Evolutionary conservation across 495 filamentous ascomycete species (phyloP).

Genomic region (Tuber brumale): DNA sequence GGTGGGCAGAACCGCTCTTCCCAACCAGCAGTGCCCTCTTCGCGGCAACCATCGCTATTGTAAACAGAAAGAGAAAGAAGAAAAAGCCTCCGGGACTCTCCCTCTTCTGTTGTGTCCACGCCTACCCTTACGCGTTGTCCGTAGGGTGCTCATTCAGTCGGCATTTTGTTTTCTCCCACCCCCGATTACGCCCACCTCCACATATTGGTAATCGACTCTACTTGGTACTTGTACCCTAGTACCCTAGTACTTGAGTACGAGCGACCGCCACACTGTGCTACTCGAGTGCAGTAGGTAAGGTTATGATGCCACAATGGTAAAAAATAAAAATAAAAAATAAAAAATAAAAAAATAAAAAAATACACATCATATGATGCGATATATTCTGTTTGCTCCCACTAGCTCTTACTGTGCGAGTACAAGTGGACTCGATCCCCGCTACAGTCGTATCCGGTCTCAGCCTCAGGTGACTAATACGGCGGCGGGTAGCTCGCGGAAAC

Average conservation of each 20-base stretch:
- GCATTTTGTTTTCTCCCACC: neutral
- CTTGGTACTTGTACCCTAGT: no score
- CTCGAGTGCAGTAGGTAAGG: neutral
- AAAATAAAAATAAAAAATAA: neutral
- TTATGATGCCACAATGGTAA: neutral
- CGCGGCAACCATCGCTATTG: neutral
- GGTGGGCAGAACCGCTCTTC: neutral
- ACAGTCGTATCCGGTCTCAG: neutral
- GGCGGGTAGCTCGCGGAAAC: neutral
- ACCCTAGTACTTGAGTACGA: no score
- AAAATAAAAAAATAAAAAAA: neutral
- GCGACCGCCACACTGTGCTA: neutral
- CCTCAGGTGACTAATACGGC: neutral
- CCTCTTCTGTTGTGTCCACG: neutral
- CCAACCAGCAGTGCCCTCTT: neutral
- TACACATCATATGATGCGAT: neutral
- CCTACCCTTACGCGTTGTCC: neutral
- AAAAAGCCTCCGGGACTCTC: neutral
- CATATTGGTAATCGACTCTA: neutral
- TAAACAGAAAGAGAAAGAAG: neutral
- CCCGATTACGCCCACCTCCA: neutral
- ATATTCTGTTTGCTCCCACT: neutral
- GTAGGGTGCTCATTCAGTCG: neutral
- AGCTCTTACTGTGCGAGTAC: no score
- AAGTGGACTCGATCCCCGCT: neutral